Base-by-base conservation (phyloP, 2,329 filamentous ascomycete species). In the Trematosphaeria pertusa region DNA sequence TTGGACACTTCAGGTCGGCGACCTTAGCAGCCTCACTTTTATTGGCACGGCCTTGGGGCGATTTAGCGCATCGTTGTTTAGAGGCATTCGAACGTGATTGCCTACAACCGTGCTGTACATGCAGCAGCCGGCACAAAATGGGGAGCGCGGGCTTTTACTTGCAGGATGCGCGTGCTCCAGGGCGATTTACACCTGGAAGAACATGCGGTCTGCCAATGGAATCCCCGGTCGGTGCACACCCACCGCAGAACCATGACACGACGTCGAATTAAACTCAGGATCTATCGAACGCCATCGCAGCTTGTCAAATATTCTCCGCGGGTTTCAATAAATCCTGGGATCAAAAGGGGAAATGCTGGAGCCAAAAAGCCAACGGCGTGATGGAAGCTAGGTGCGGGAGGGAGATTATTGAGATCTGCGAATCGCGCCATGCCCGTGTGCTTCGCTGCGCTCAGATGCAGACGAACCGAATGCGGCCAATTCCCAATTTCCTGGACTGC, bases 1-100 rank as follows among this genome's bases (percentile, higher is more conserved):
- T 50, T 59, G 46, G 39, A 35, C 43, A 44, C 36, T 50, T 32
- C 41, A 50, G 45, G 46, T 66, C 62, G 62, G 50, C 61, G 59
- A 65, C 58, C 50, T 56, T n/a, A 22, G 33, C 41, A 59, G 61
- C 59, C 50, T 61, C 58, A 57, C 46, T 58, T 48, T 54, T 41
- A 62, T 65, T 64, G 53, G 59, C 43, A 50, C 54, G 52, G 61
- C 32, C 37, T 37, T 43, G 38, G 20, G 31, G 19, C 15, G 18
- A 12, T 11, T 46, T 43, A 46, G 52, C 33, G 49, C 47, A 20
- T 34, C 47, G 14, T 34, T 46, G 18, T 30, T 37, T 34, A 34
- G 28, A 15, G 20, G 30, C 7, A 28, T 11, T 12, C 15, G 26
- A 26, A n/a, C 24, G 28, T 3, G 17, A 40, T 38, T 31, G 20